Evolutionary conservation across 768 basidiomycete species (phyloP).

Genomic region (Hygrocybe coccinea): DNA sequence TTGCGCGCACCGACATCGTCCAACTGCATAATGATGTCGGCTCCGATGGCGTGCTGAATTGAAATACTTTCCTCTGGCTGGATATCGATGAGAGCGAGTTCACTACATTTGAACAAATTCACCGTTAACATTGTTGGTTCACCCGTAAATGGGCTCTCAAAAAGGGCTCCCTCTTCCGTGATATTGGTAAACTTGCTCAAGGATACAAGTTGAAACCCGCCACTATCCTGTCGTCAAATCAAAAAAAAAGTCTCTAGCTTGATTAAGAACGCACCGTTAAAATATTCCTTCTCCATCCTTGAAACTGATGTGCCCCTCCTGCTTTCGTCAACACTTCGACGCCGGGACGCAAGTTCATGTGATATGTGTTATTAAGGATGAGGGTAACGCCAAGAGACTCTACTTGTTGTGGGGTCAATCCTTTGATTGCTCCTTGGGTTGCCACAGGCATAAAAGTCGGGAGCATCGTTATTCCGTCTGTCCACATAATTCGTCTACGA

Average conservation of each 20-base stretch:
- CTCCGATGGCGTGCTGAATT: slow-evolving; percentile 86
- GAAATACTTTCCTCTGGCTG: slow-evolving; percentile 90
- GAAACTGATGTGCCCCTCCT: slow-evolving; percentile 86
- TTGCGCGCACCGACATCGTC: slow-evolving; percentile 88
- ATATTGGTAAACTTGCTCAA: slow-evolving; percentile 80
- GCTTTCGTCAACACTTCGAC: slow-evolving; percentile 64
- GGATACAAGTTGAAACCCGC: slow-evolving; percentile 86
- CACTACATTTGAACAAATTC: slow-evolving; percentile 20
- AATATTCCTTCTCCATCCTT: slow-evolving; percentile 82
- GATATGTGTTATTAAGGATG: slow-evolving; percentile 88
- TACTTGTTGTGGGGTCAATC: slow-evolving; percentile 79
- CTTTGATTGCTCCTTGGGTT: slow-evolving; percentile 89
- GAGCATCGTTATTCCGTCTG: slow-evolving; percentile 76
- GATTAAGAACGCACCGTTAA: slow-evolving; percentile 55
- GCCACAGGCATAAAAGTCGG: slow-evolving; percentile 95
- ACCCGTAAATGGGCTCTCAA: slow-evolving; percentile 80
- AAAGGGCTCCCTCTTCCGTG: slow-evolving; percentile 84
- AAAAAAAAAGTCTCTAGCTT: background rate
- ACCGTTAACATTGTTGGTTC: slow-evolving; percentile 87
- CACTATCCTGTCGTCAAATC: slow-evolving; percentile 59
- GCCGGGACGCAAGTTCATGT: slow-evolving; percentile 82
- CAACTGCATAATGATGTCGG: slow-evolving; percentile 92
- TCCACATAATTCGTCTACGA: slow-evolving; percentile 1
- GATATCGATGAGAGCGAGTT: slow-evolving; percentile 3
- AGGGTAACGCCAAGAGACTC: slow-evolving; percentile 77